Percentiles rank a stretch among this genome's conserved stretches.
Conservation (phyloP, 805 yeast species). For the Candida glaebosa region DNA sequence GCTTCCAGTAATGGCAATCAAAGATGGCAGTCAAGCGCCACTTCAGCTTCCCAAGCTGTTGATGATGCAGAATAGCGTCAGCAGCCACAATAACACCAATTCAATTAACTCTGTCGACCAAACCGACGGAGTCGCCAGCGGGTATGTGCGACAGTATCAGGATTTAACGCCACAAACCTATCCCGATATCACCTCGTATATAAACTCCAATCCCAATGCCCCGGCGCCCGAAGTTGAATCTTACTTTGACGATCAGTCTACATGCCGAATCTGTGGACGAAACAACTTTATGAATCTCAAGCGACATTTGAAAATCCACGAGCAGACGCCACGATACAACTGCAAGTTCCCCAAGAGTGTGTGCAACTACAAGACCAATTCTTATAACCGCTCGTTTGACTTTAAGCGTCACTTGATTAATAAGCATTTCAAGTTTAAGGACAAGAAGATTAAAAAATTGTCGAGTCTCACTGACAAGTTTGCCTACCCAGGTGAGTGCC, state of each 20-base stretch:
- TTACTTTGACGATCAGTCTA: constrained; percentile 33
- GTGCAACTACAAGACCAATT: constrained; percentile 58
- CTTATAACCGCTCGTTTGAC: constrained; percentile 65
- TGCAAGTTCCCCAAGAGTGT: constrained; percentile 53
- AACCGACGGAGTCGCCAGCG: too few species aligned
- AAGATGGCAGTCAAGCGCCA: too few species aligned
- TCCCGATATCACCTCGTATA: constrained; percentile 38
- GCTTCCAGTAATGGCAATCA: too few species aligned
- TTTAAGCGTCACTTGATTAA: constrained; percentile 63
- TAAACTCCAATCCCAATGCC: constrained; percentile 30
- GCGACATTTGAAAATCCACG: constrained; percentile 62
- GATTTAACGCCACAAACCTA: constrained; percentile 11
- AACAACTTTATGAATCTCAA: constrained; percentile 57
- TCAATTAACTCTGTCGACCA: too few species aligned
- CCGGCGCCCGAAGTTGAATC: constrained; percentile 34
- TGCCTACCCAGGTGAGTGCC: constrained; percentile 48
- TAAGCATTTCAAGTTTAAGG: constrained; percentile 55
- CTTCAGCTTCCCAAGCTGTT: too few species aligned
- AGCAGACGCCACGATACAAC: constrained; percentile 49
- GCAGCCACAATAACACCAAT: too few species aligned
- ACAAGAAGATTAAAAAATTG: constrained; percentile 38
- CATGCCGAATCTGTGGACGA: constrained; percentile 54
- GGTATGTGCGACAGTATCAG: background rate
- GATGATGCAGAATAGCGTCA: too few species aligned
- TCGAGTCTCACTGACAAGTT: constrained; percentile 54